phyloP scores from a whole-genome alignment of 345 rosid genomes.

The Pugionium dolabratum region DNA sequence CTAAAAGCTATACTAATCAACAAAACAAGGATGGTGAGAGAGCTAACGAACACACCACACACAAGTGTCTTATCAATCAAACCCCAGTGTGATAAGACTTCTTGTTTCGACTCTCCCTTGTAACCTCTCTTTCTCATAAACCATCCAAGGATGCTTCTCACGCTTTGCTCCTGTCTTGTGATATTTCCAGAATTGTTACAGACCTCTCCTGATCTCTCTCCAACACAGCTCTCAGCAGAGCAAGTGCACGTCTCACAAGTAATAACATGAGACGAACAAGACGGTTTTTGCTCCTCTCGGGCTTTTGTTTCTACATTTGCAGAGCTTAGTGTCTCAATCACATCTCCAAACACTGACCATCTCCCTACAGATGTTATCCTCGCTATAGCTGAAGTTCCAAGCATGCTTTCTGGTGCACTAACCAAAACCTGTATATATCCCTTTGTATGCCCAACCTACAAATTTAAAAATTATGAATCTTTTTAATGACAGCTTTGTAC shows the following conservation, averaged over 20 bases:
- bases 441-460: constrained; percentile 94
- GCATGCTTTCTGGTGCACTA: constrained; percentile 63
- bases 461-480: background rate
- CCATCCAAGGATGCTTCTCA: constrained; percentile 46
- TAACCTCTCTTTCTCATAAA: constrained; percentile 49
- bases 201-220: constrained; percentile 38
- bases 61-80: constrained; percentile 57
- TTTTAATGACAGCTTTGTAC: no score
- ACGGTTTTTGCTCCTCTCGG: constrained; percentile 32
- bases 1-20: constrained; percentile 50
- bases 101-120: constrained; percentile 42
- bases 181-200: constrained; percentile 9
- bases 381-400: constrained; percentile 72
- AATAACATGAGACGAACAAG: constrained; percentile 36
- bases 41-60: constrained; percentile 65
- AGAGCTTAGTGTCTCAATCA: constrained; percentile 55
- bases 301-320: constrained; percentile 28
- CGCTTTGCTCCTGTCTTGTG: constrained; percentile 27
- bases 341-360: constrained; percentile 93
- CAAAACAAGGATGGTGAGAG: constrained; percentile 52
- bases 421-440: constrained; percentile 84
- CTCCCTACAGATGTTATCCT: constrained; percentile 91
- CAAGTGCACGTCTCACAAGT: constrained; percentile 48
- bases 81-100: constrained; percentile 46
- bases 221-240: constrained; percentile 58